Conservation (phyloP, 345 rosid species). For the Durio zibethinus region DNA sequence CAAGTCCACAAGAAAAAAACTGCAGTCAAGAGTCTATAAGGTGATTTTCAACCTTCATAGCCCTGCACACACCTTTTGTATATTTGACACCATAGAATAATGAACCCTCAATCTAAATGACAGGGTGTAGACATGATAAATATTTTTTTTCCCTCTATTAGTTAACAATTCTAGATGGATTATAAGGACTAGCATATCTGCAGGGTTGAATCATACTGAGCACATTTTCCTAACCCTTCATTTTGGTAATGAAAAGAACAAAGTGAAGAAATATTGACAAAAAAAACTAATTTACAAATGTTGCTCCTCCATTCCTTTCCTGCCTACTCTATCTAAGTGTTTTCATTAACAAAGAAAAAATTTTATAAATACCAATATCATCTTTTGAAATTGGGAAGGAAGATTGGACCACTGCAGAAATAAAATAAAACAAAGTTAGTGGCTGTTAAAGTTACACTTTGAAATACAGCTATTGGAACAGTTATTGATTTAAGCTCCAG, state of each 20-base stretch:
- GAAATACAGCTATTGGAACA: neutral
- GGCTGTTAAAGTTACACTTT: neutral
- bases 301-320: neutral
- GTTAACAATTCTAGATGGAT: neutral
- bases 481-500: neutral
- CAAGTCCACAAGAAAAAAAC: neutral
- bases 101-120: neutral
- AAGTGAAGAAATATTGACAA: neutral
- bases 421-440: neutral
- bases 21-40: neutral
- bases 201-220: neutral
- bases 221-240: neutral
- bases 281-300: neutral
- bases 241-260: neutral
- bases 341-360: neutral
- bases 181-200: neutral
- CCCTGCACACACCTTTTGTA: neutral
- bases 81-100: neutral
- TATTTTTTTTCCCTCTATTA: neutral
- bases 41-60: no score
- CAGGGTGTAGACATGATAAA: neutral
- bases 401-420: neutral
- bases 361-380: neutral
- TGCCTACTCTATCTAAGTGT: neutral
- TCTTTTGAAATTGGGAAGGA: neutral